Conservation (phyloP, 1,284 basidiomycete species). For the Marasmius sp. region DNA sequence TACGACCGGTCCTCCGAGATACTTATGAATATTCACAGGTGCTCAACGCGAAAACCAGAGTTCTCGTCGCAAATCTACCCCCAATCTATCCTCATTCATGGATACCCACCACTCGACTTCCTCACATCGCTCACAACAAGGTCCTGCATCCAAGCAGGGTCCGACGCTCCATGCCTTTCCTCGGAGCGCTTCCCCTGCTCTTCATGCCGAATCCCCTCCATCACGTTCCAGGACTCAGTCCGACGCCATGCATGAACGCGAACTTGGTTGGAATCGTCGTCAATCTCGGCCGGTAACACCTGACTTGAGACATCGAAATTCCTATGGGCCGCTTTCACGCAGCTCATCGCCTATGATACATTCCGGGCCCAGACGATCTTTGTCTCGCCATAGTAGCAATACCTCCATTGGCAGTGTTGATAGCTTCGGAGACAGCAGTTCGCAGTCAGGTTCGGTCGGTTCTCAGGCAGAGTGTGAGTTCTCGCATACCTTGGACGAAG, state of each 20-base stretch:
- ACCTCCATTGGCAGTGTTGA: conserved; percentile 36
- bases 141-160: neutral
- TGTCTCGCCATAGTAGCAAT: conserved; percentile 29
- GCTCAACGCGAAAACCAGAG: neutral
- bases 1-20: too few species aligned
- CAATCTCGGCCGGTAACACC: conserved; percentile 25
- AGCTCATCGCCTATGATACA: conserved; percentile 20
- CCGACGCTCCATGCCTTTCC: neutral
- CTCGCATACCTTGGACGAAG: neutral
- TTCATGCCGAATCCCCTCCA: neutral
- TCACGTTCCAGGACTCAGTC: neutral
- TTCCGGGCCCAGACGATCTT: neutral
- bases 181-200: neutral
- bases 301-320: conserved; percentile 30
- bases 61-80: neutral
- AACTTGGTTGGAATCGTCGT: conserved; percentile 36
- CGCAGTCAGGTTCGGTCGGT: conserved; percentile 40
- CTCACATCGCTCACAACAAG: conserved; percentile 3
- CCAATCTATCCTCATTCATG: neutral
- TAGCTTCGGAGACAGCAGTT: conserved; percentile 37
- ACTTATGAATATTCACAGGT: too few species aligned
- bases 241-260: conserved; percentile 28
- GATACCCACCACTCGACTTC: conserved; percentile 16
- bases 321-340: conserved; percentile 24
- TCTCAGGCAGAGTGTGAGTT: conserved; percentile 49